Evolutionary conservation across 805 yeast species (phyloP), one percentile per base, ranked within the genome.

Genomic region (Lipomyces chichibuensis): DNA sequence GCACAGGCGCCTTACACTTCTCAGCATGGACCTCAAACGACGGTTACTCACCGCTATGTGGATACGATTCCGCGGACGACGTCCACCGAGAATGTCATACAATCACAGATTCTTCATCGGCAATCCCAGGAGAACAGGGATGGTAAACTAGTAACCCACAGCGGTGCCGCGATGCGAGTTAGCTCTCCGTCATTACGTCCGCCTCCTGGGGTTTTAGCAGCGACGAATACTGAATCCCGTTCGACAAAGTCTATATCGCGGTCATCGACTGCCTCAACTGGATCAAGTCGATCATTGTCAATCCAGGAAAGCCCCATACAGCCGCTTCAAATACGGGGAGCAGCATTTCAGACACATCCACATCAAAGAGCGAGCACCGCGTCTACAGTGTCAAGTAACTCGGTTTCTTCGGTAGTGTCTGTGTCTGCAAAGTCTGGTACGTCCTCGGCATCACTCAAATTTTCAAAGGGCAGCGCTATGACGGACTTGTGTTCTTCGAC

Each of bases 131-230:
- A 59, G 7, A 59, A 29, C n/a, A 33, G 49, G 49, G n/a, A 29
- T n/a, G 17, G 49, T 23, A 25, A 53, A 9, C 11, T 43, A 27
- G 23, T 5, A n/a, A 17, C 33, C 14, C 62, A 59, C 9, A 14
- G n/a, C 14, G 17, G n/a, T 39, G 56, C 37, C 37, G 35, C 62
- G 25, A 25, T 49, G 43, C 29, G 49, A 32, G 35, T 46, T 11
- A 29, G 25, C 37, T 39, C 60, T 29, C 63, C 63, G 5, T 23
- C 60, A n/a, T 39, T 60, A 23, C 63, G 62, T 53, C 63, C 63
- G 49, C 63, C 63, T 14, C 63, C 63, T 25, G 63, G 63, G 7
- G 11, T 2, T 52, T 14, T 25, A 49, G 53, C 39, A 0, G 39
- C 39, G 49, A 17, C 20, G 9, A 17, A 17, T 43, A 17, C 49